A percentile compares a stretch with the other conserved stretches of the same genome.
Evolutionary conservation across 257 asterid species (phyloP).

Genomic region (Haberlea rhodopensis): DNA sequence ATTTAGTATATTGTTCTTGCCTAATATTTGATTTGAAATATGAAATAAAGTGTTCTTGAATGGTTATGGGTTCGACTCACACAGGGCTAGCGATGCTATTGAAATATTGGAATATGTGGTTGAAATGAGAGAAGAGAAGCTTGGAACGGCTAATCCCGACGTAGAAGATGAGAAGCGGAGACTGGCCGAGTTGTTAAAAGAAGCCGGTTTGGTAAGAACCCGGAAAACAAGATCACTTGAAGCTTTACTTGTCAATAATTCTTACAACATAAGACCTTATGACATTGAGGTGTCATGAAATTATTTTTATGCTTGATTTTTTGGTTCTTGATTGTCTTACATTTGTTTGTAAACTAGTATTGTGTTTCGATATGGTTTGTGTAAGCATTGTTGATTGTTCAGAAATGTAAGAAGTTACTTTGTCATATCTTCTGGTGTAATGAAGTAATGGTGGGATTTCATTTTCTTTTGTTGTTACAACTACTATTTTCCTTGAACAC

Average conservation of each 20-base stretch:
- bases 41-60: background rate
- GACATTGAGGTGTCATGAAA: constrained; percentile 44
- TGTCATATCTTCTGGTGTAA: constrained; percentile 34
- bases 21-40: background rate
- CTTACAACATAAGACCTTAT: constrained; percentile 29
- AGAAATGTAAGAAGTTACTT: constrained; percentile 25
- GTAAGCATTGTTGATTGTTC: constrained; percentile 27
- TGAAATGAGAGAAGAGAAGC: constrained; percentile 85
- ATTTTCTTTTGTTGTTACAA: constrained; percentile 44
- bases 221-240: constrained; percentile 70
- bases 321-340: constrained; percentile 14
- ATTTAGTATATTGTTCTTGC: background rate
- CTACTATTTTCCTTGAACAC: constrained; percentile 26
- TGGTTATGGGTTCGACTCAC: constrained; percentile 2
- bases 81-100: constrained; percentile 74
- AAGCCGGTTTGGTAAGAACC: constrained; percentile 65
- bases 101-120: constrained; percentile 82
- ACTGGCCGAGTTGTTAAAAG: constrained; percentile 59
- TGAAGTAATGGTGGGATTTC: constrained; percentile 47
- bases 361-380: constrained; percentile 22
- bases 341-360: constrained; percentile 12
- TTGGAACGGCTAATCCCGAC: constrained; percentile 83
- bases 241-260: constrained; percentile 51
- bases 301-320: background rate
- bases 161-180: constrained; percentile 81